Conservation (phyloP, 164 flowering plant species). For the Tinospora cordifolia region DNA sequence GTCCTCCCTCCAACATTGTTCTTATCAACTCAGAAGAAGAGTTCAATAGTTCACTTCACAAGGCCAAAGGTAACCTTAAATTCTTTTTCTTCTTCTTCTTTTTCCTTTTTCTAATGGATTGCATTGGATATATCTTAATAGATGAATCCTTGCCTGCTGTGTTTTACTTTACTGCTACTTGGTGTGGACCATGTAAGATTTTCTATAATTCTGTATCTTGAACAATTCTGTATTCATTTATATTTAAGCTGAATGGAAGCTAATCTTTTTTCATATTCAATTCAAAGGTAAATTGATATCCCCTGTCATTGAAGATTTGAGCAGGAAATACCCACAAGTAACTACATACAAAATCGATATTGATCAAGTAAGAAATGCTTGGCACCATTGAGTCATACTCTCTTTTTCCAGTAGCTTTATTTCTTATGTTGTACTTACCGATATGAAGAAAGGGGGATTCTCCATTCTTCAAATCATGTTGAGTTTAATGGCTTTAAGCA, state of each 20-base stretch:
- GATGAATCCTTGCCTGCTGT: slow-evolving; percentile 60
- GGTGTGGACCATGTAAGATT: slow-evolving; percentile 93
- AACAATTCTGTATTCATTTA: not conserved
- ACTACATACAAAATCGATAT: slow-evolving; percentile 72
- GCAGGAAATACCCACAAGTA: slow-evolving; percentile 57
- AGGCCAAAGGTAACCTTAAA: slow-evolving; percentile 34
- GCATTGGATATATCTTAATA: slow-evolving; percentile 9
- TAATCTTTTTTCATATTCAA: not conserved
- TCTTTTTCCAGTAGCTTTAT: no score
- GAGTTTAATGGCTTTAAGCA: no score
- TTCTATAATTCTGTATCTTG: not conserved
- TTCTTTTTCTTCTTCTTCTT: not conserved
- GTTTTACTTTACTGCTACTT: slow-evolving; percentile 82
- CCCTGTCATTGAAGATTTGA: slow-evolving; percentile 51
- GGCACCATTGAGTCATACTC: not conserved
- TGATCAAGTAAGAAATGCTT: slow-evolving; percentile 49
- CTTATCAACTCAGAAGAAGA: slow-evolving; percentile 37
- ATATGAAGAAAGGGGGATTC: not conserved
- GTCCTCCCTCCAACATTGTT: slow-evolving; percentile 30
- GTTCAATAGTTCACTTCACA: slow-evolving; percentile 25
- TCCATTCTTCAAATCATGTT: no score
- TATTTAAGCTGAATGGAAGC: not conserved
- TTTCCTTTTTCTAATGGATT: not conserved
- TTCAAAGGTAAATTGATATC: slow-evolving; percentile 54
- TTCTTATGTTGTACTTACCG: not conserved